Evolutionary conservation across 108 stramenopile species (phyloP), one percentile per base, ranked within the genome.

Genomic region (Schizochytrium sp.): DNA sequence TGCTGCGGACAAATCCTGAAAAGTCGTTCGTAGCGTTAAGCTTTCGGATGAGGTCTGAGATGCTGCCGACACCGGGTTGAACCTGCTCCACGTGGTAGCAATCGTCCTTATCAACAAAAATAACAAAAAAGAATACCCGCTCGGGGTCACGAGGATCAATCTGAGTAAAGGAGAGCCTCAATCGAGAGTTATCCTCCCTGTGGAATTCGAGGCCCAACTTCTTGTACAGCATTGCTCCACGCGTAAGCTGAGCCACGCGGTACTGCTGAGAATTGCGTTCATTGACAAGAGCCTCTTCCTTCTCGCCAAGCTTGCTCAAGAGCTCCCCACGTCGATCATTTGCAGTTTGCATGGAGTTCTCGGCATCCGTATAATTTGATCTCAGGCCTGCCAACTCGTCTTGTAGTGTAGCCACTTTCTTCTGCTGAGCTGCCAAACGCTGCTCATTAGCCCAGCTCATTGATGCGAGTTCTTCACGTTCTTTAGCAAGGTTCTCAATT

Each of bases 141-240:
- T 83, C 76, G 1, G 50, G 53, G 5, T 83, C 76, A 28, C 76
- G 47, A 47, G 76, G 76, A 53, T 83, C 76, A 53, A 83, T 55
- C 50, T 83, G 47, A 8, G 53, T 55, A 53, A 83, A 83, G 1
- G 76, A 55, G 10, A 83, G 47, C 53, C 53, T 17, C 50, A 83
- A 55, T 28, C 76, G 47, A 10, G 47, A 5, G 10, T 83, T 10
- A 40, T 49, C n/a, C 0, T 49, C 53, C 10, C 76, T 47, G 15
- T 83, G 50, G 53, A 83, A 83, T 28, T 83, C 76, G 76, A 83
- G 76, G 50, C 76, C 76, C 47, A 83, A 28, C 76, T 83, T 83
- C 53, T 83, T 83, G 76, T 83, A 83, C 76, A 83, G 47, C 15
- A n/a, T 83, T 17, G 76, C 76, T 17, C 76, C 76, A 10, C 76